A percentile compares a stretch with the other conserved stretches of the same genome.
Evolutionary conservation across 306 rosid species (phyloP).

Genomic region (Oxytropis ochrocephala): DNA sequence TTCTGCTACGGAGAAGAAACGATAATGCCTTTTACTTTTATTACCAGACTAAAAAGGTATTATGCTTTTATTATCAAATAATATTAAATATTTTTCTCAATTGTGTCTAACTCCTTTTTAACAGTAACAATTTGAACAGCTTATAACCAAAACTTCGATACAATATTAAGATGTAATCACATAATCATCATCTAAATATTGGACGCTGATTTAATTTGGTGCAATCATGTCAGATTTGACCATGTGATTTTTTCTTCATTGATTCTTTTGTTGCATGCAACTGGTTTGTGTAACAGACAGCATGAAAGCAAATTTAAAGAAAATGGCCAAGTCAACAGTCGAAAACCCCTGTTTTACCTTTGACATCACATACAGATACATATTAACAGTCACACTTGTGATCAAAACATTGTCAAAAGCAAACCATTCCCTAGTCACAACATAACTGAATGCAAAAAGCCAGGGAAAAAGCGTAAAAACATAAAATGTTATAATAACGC

Average conservation of each 20-base stretch:
- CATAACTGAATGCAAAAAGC: neutral
- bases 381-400: slow-evolving; percentile 19
- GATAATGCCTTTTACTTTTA: no score
- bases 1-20: no score
- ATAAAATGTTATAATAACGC: neutral
- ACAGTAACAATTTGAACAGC: no score
- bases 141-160: no score
- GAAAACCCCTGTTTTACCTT: neutral
- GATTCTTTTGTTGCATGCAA: neutral
- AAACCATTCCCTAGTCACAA: slow-evolving; percentile 10
- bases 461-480: neutral
- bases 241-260: neutral
- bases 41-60: no score
- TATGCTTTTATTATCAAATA: no score
- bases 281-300: neutral
- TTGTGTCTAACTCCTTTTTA: no score
- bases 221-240: neutral
- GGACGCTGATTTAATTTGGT: no score
- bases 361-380: neutral
- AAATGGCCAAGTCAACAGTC: neutral
- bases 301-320: neutral
- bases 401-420: slow-evolving; percentile 2
- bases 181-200: neutral
- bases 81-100: no score
- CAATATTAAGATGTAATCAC: neutral